Evolutionary conservation across 164 flowering plant species (phyloP), one percentile per base, ranked within the genome.

Genomic region (Magnolia changhungtana): DNA sequence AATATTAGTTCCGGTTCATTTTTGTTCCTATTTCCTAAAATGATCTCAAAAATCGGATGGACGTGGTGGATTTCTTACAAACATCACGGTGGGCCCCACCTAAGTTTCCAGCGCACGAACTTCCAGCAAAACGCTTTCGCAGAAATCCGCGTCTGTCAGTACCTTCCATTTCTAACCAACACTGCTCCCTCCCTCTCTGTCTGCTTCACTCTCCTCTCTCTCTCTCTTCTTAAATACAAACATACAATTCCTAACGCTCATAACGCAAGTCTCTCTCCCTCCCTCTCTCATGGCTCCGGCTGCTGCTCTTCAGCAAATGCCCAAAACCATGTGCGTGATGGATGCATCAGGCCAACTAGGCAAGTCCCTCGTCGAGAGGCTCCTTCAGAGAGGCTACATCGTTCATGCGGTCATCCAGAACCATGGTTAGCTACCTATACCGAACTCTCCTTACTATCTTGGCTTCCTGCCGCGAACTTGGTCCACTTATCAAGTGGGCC

Each of bases 321-420:
- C 86, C 19, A 86, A 76, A 50, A 82, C 78, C 7, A 92, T 91
- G 0, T 91, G 96, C 73, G 96, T 91, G 0, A 90, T 90, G 91
- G 96, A 90, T 68, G 92, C 96, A 0, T 85, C 93, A 0, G 86
- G 91, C 27, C 72, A 67, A 10, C 59, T 91, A 0, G 96, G 93
- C 61, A 78, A 86, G 7, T 27, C 71, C 73, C 82, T 91, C 1
- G 90, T 89, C 21, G 71, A 80, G 59, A 78, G 84, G 1, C 92
- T 93, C 29, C 81, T 93, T 1, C 80, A 78, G 23, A 78, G 85
- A 52, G 93, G 93, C 67, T 93, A 90, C 82, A 76, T 87, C 23
- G 96, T 93, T 67, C 92, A 93, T 65, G 97, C 97, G 7, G 93
- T 92, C 0, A 75, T 89, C 24, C 90, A 88, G 16, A 76, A 55